A percentile compares a stretch with the other conserved stretches of the same genome.
Evolutionary conservation across 371 early-diverging fungal genomes (phyloP).

Genomic region (Batrachochytrium dendrobatidis): DNA sequence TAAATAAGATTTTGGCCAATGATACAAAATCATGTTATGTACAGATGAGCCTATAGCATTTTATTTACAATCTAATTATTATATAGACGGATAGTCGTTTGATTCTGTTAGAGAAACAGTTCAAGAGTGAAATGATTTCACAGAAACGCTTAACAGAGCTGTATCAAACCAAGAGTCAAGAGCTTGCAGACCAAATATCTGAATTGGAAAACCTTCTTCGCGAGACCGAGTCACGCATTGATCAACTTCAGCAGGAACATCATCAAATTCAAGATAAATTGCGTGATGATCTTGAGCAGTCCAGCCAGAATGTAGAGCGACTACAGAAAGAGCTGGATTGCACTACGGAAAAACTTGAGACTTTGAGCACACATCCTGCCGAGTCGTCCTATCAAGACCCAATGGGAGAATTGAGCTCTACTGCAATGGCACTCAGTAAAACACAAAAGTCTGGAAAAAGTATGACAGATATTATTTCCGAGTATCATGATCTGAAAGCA

Average conservation of each 20-base stretch:
- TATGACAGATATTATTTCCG: conserved; percentile 57
- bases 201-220: background rate
- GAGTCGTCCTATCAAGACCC: background rate
- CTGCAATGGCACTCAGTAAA: conserved; percentile 45
- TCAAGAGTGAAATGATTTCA: conserved; percentile 58
- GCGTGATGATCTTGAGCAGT: conserved; percentile 16
- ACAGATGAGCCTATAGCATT: background rate
- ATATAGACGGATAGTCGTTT: background rate
- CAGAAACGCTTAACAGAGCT: conserved; percentile 53
- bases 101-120: conserved; percentile 32
- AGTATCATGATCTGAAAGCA: conserved; percentile 52
- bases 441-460: conserved; percentile 46
- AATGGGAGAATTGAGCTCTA: conserved; percentile 42
- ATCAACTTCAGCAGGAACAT: conserved; percentile 26
- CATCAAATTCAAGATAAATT: conserved; percentile 17
- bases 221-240: conserved; percentile 18
- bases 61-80: background rate
- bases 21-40: background rate
- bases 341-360: conserved; percentile 8
- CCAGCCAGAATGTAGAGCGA: conserved; percentile 15
- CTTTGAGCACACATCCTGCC: background rate
- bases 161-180: conserved; percentile 30
- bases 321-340: conserved; percentile 13
- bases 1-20: background rate
- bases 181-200: conserved; percentile 25